phyloP scores from a whole-genome alignment of 2,329 filamentous ascomycete genomes.

The Pseudogymnoascus sp. region DNA sequence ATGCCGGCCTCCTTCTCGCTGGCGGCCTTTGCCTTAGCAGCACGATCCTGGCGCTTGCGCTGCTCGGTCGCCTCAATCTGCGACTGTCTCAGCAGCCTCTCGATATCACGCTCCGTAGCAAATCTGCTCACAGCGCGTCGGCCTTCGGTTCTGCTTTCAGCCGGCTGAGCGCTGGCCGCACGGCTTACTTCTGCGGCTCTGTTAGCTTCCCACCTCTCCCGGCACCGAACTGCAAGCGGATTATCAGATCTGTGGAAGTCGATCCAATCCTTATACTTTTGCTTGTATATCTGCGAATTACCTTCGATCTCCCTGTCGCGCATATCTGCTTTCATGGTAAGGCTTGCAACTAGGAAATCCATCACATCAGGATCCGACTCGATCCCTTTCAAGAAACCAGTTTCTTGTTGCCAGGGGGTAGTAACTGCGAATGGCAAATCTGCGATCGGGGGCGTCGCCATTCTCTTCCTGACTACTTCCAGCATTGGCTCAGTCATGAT shows the following conservation, averaged over 20 bases:
- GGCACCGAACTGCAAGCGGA: constrained; percentile 21
- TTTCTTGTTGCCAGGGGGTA: constrained; percentile 20
- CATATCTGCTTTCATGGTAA: constrained; percentile 1
- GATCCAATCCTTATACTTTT: constrained; percentile 19
- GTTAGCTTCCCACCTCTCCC: constrained; percentile 22
- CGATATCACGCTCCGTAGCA: constrained; percentile 64
- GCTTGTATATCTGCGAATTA: constrained; percentile 20
- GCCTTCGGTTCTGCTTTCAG: constrained; percentile 39
- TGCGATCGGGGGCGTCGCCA: constrained; percentile 24
- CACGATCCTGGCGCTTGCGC: constrained; percentile 55
- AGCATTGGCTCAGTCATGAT: constrained; percentile 5
- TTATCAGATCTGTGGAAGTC: constrained; percentile 21
- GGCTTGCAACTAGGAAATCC: constrained; percentile 4
- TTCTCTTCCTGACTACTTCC: constrained; percentile 22
- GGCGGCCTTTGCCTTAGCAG: constrained; percentile 60
- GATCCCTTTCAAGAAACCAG: constrained; percentile 19
- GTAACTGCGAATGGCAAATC: constrained; percentile 20
- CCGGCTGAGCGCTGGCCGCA: constrained; percentile 17
- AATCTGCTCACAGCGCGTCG: constrained; percentile 46
- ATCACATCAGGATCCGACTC: constrained; percentile 15
- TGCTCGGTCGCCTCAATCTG: constrained; percentile 62
- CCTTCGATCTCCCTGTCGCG: constrained; percentile 20
- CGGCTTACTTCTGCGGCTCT: constrained; percentile 21
- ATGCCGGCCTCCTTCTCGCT: constrained; percentile 70
- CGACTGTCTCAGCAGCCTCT: constrained; percentile 63